A percentile compares a stretch with the other conserved stretches of the same genome.
phyloP scores from a whole-genome alignment of 179 eudicot species.

The Heliamphora pulchella region DNA sequence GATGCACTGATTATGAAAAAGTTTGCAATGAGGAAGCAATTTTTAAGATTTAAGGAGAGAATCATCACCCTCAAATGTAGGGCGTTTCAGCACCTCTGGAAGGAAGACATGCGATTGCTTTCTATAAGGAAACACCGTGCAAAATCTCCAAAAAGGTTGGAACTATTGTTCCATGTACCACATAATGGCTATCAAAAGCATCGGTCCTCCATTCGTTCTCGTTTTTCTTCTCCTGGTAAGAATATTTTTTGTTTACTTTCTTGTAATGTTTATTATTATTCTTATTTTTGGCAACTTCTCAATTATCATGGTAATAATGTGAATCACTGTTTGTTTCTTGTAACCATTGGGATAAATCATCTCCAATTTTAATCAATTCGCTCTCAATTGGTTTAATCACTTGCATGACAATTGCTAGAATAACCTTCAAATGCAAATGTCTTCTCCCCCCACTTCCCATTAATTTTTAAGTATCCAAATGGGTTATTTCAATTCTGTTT shows the following conservation, averaged over 20 bases:
- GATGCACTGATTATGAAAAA: conserved; percentile 37
- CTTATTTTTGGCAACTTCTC: background rate
- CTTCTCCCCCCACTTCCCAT: too few species aligned
- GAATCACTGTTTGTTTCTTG: background rate
- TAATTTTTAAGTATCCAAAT: too few species aligned
- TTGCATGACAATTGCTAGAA: too few species aligned
- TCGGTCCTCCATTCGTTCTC: conserved; percentile 54
- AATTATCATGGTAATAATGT: background rate
- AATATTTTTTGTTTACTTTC: background rate
- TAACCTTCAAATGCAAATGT: too few species aligned
- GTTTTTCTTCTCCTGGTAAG: conserved; percentile 60
- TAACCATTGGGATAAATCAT: background rate
- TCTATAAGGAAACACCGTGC: conserved; percentile 48
- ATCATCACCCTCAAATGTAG: conserved; percentile 57
- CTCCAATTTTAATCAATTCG: background rate
- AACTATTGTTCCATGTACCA: conserved; percentile 31
- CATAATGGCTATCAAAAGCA: conserved; percentile 47
- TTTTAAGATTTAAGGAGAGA: conserved; percentile 51
- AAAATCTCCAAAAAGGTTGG: conserved; percentile 65
- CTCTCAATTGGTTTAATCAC: background rate
- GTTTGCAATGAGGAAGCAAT: conserved; percentile 46
- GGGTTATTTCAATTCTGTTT: too few species aligned
- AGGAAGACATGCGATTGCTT: conserved; percentile 61
- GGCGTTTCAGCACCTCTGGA: conserved; percentile 70
- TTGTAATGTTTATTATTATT: background rate